A percentile compares a stretch with the other conserved stretches of the same genome.
Conservation (phyloP, 768 basidiomycete species). For the Psilocybe tampanensis region DNA sequence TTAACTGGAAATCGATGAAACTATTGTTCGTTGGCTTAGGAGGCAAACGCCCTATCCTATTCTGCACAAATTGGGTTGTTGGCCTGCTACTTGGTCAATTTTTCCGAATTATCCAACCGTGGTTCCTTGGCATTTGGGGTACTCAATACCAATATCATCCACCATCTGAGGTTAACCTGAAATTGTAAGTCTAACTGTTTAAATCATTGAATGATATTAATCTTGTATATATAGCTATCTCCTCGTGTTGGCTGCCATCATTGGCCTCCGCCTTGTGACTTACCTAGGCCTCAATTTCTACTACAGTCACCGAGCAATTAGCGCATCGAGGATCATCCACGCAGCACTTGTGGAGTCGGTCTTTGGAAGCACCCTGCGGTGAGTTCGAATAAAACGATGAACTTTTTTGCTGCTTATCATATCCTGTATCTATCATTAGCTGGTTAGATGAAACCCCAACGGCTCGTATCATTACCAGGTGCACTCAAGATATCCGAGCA, state of each 20-base stretch:
- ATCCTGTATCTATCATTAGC: conserved; percentile 6
- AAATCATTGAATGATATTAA: background rate
- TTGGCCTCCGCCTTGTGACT: background rate
- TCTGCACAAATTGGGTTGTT: conserved; percentile 30
- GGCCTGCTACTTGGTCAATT: conserved; percentile 26
- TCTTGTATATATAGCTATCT: conserved; percentile 4
- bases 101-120: conserved; percentile 33
- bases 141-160: conserved; percentile 39
- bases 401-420: background rate
- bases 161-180: conserved; percentile 33
- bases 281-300: conserved; percentile 11
- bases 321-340: conserved; percentile 17
- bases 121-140: conserved; percentile 50
- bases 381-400: background rate
- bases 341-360: conserved; percentile 13
- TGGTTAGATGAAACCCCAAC: conserved; percentile 29
- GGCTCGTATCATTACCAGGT: conserved; percentile 17
- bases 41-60: conserved; percentile 33
- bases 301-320: conserved; percentile 42
- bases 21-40: conserved; percentile 38
- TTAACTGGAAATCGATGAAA: conserved; percentile 30
- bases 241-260: conserved; percentile 3
- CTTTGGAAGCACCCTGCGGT: conserved; percentile 18
- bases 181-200: conserved; percentile 33
- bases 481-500: conserved; percentile 27